A percentile compares a stretch with the other conserved stretches of the same genome.
phyloP scores from a whole-genome alignment of 768 basidiomycete species.

The Suillus variegatus region DNA sequence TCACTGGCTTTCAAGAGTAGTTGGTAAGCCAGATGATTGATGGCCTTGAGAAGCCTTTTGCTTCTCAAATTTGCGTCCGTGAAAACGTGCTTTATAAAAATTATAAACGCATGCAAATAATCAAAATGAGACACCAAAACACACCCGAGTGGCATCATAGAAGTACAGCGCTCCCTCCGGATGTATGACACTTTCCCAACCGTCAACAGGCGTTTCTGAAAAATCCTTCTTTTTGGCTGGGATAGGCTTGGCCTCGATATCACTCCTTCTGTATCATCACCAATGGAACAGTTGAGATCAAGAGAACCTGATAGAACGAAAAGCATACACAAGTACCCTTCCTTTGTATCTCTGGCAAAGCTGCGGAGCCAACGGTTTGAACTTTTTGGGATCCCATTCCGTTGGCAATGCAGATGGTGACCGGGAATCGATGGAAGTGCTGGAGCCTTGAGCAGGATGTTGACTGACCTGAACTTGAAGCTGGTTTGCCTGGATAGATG shows the following conservation, averaged over 20 bases:
- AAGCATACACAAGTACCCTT: conserved; percentile 1
- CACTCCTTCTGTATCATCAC: not conserved
- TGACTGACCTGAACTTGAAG: not conserved
- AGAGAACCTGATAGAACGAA: not conserved
- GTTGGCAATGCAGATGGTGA: not conserved
- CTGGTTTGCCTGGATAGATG: not conserved
- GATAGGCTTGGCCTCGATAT: not conserved
- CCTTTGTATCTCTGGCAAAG: not conserved
- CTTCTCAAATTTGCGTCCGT: conserved; percentile 4
- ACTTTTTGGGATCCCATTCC: not conserved
- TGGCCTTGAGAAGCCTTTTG: not conserved
- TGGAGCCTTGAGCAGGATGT: not conserved
- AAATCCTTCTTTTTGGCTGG: conserved; percentile 5
- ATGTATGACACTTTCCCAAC: conserved; percentile 6
- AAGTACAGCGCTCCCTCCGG: conserved; percentile 9
- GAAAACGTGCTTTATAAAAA: conserved; percentile 1
- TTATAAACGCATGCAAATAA: not conserved
- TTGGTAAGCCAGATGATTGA: not conserved
- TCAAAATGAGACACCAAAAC: not conserved
- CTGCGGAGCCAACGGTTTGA: not conserved
- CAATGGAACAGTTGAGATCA: not conserved
- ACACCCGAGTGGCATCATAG: not conserved
- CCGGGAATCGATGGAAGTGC: not conserved
- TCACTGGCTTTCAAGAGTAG: not conserved
- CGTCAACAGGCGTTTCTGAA: not conserved